These are phyloP conservation scores for Madurella mycetomatis DNA, from an alignment of 2,329 filamentous ascomycete genomes.

Conservation along the genomic window DNA sequence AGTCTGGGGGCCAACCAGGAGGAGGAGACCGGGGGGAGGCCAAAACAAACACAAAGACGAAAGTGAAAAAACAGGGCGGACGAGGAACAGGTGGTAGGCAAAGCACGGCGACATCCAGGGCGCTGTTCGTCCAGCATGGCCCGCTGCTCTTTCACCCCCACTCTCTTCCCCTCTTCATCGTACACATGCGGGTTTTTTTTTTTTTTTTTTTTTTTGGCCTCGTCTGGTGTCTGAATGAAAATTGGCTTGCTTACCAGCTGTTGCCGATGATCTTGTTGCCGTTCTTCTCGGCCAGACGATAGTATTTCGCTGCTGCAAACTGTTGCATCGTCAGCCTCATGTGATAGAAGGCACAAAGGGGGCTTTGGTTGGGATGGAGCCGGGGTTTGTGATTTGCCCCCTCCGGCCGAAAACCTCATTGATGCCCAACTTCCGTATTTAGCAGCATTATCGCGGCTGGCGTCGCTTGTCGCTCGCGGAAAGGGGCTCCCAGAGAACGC, in stretches of 20 bases:
- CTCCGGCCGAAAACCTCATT: slow-evolving; percentile 31
- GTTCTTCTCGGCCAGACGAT: slow-evolving; percentile 82
- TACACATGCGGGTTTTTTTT: not conserved
- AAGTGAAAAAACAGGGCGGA: not conserved
- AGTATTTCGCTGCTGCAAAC: slow-evolving; percentile 82
- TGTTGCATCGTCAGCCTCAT: slow-evolving; percentile 51
- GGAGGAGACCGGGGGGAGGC: not conserved
- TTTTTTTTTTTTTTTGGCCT: no score
- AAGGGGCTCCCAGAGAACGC: not conserved
- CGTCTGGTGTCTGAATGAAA: not conserved
- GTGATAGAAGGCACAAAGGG: slow-evolving; percentile 28
- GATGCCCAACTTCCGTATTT: slow-evolving; percentile 36
- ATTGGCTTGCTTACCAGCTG: slow-evolving; percentile 66
- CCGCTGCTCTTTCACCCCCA: no score
- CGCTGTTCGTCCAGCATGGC: no score
- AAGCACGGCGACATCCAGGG: not conserved
- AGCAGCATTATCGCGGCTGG: slow-evolving; percentile 2
- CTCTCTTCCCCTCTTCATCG: no score
- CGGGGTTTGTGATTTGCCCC: slow-evolving; percentile 29
- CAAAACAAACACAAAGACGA: not conserved
- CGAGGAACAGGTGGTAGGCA: not conserved
- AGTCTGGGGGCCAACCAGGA: not conserved
- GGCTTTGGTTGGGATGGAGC: slow-evolving; percentile 6
- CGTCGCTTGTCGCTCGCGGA: not conserved
- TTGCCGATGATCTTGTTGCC: slow-evolving; percentile 90